phyloP scores from a whole-genome alignment of 106 monocot genomes.

The Cymbidium sinense region DNA sequence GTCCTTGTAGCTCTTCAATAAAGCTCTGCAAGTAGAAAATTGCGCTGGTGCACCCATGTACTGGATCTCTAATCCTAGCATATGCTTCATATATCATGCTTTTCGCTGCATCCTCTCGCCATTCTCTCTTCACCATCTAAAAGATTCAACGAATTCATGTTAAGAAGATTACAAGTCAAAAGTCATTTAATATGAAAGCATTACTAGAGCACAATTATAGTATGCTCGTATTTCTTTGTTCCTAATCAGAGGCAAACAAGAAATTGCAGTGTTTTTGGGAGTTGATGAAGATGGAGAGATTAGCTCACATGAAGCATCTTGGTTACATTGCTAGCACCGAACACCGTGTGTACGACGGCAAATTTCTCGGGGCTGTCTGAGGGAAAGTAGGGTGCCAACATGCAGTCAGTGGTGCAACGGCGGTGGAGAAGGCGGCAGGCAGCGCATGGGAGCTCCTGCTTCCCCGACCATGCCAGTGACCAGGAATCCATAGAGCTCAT shows the following conservation, averaged over 20 bases:
- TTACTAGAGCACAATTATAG: background rate
- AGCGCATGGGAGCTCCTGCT: background rate
- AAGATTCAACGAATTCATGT: background rate
- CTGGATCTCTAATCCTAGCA: slow-evolving; percentile 25
- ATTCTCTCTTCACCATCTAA: background rate
- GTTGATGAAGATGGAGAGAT: background rate
- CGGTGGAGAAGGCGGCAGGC: slow-evolving; percentile 11
- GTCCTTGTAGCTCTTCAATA: background rate
- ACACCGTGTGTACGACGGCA: slow-evolving; percentile 12
- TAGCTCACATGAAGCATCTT: slow-evolving; percentile 17
- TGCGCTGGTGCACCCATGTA: slow-evolving; percentile 22
- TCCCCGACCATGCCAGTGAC: background rate
- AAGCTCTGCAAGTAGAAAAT: slow-evolving; percentile 21
- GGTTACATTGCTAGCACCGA: slow-evolving; percentile 13
- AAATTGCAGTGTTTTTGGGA: too few species aligned
- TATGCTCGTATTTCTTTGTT: background rate
- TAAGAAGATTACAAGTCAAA: background rate
- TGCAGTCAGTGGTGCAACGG: slow-evolving; percentile 6
- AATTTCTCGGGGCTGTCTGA: slow-evolving; percentile 8
- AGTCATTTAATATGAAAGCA: background rate
- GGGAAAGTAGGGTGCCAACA: slow-evolving; percentile 11
- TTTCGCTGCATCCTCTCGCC: slow-evolving; percentile 11
- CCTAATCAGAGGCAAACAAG: too few species aligned
- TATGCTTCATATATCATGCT: slow-evolving; percentile 34
- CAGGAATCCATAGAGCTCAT: background rate